Percentiles rank a stretch among this genome's conserved stretches.
Conservation (phyloP, 2,329 filamentous ascomycete species). For the Aspergillus intermedius region DNA sequence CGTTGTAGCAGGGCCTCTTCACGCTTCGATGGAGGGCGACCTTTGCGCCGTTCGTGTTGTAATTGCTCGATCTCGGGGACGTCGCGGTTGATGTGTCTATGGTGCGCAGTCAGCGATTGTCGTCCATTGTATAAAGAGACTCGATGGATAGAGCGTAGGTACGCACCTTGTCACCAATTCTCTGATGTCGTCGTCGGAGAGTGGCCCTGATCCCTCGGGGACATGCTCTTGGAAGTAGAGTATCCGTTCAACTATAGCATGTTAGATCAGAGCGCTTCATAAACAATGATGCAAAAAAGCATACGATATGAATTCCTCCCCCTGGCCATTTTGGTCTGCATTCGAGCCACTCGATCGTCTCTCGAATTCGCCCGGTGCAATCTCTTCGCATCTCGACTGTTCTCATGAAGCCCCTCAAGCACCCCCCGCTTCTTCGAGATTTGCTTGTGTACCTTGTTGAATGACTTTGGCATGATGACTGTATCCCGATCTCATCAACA, state of each 20-base stretch:
- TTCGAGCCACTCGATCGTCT: slow-evolving; percentile 73
- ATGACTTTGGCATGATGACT: slow-evolving; percentile 61
- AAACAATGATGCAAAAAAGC: slow-evolving; percentile 17
- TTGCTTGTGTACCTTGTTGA: slow-evolving; percentile 80
- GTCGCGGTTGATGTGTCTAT: slow-evolving; percentile 33
- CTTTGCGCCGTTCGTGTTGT: slow-evolving; percentile 64
- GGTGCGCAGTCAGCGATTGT: background rate
- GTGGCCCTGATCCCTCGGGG: slow-evolving; percentile 22
- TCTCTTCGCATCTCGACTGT: slow-evolving; percentile 77
- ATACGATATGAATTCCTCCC: slow-evolving; percentile 67
- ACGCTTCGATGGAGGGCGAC: slow-evolving; percentile 67
- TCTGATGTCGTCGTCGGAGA: slow-evolving; percentile 33
- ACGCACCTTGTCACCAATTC: slow-evolving; percentile 56
- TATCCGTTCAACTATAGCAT: slow-evolving; percentile 55
- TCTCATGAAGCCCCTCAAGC: slow-evolving; percentile 72
- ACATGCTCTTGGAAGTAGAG: slow-evolving; percentile 66
- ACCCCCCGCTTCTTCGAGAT: slow-evolving; percentile 80
- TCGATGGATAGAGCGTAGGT: background rate
- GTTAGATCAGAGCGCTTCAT: background rate
- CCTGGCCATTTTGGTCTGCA: slow-evolving; percentile 63
- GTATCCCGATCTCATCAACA: slow-evolving; percentile 1
- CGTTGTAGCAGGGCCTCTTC: slow-evolving; percentile 72
- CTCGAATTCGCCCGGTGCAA: slow-evolving; percentile 71
- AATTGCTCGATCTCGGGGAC: slow-evolving; percentile 32
- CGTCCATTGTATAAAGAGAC: background rate